Base-by-base conservation (phyloP, 768 basidiomycete genomes). In the Leucogyrophana mollusca region DNA sequence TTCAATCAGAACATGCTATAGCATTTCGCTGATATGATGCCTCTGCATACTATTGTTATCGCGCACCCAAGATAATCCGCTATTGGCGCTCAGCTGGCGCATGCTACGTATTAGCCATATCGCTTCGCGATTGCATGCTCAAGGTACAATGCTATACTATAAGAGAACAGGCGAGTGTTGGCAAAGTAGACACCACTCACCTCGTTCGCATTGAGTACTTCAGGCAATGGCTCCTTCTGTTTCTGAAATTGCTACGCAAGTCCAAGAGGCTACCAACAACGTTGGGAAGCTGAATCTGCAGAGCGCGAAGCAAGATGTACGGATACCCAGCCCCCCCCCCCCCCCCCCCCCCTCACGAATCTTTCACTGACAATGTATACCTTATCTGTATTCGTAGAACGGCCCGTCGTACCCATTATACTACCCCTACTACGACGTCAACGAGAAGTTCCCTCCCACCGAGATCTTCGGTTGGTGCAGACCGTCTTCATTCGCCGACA, bases 391-490 rank as follows among this genome's bases (percentile, higher is more conserved):
- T 44, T 36, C 46, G 46, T 45, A 65, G 62, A 59, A 73, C 47
- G 73, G 66, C 1, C 68, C 72, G 14, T 68, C 73, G 9, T 76
- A 80, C 52, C 77, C 78, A 1, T 73, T 67, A 56, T 79, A 79
- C 60, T 68, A 59, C 30, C 79, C 77, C 5, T 58, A 73, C 54
- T 76, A 65, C 53, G 73, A 79, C 46, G 52, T 62, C 0, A 54
- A 62, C 27, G 76, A 80, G 67, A 80, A 78, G 48, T 79, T 72
- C 54, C 70, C 73, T 50, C 74, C 73, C 11, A 73, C 68, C 18
- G 61, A 79, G 49, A 56, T 74, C 30, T 73, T 74, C 44, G 76
- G 76, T 78, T 45, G 8, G 67, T 47, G 55, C 8, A 44, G 52
- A 54, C 10, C 14, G 36, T 49, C 24, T 9, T 25, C 23, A 9